Conservation (phyloP, 1,284 basidiomycete species). For the Cryptococcus maquisensis region DNA sequence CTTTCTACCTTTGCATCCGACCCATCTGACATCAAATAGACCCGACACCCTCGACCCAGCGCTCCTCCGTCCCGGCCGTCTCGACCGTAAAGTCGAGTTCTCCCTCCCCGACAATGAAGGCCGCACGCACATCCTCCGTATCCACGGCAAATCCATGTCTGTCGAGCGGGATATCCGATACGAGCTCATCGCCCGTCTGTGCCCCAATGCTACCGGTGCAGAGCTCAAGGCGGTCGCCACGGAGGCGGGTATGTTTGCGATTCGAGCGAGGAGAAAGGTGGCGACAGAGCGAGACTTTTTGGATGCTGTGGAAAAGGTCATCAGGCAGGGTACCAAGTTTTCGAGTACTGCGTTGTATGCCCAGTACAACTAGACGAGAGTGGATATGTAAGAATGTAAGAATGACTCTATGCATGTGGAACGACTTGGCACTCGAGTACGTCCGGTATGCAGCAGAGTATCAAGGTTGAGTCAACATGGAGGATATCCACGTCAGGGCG, state of each 20-base stretch:
- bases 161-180: constrained; percentile 96
- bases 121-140: constrained; percentile 91
- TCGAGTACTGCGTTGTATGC: constrained; percentile 64
- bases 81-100: constrained; percentile 96
- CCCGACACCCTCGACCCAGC: constrained; percentile 98
- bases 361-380: constrained; percentile 44
- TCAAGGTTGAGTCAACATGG: too few relatives aligned
- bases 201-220: constrained; percentile 96
- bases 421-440: neutral
- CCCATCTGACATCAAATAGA: constrained; percentile 51
- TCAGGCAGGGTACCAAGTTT: constrained; percentile 96
- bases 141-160: constrained; percentile 98
- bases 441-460: neutral
- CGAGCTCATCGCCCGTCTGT: constrained; percentile 92
- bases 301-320: constrained; percentile 97
- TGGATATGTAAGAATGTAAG: neutral
- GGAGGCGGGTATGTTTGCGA: constrained; percentile 99
- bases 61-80: constrained; percentile 87
- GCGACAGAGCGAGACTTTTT: constrained; percentile 97
- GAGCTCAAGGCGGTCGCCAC: constrained; percentile 95
- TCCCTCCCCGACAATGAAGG: constrained; percentile 93
- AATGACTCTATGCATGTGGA: constrained; percentile 1
- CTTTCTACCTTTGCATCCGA: neutral
- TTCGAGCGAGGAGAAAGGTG: constrained; percentile 92
- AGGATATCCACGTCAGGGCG: too few relatives aligned